Conservation (phyloP, 805 yeast genomes). For the Danielia oregonensis region DNA sequence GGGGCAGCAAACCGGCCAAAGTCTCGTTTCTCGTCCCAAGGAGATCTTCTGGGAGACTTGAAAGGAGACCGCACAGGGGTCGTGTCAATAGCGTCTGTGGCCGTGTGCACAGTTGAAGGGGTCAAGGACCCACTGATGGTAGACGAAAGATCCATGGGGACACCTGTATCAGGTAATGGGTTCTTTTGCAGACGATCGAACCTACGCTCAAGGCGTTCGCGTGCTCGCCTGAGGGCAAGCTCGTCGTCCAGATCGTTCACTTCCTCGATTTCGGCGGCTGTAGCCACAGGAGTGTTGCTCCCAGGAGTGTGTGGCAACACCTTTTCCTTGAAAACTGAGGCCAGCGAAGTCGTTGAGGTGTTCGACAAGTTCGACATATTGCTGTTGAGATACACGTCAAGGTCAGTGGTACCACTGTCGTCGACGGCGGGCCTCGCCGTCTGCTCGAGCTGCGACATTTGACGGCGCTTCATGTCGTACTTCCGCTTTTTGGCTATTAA, state of each 20-base stretch:
- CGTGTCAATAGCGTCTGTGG: neutral
- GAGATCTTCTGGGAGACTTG: neutral
- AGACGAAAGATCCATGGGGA: constrained; percentile 18
- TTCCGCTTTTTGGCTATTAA: constrained; percentile 71
- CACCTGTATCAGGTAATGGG: constrained; percentile 13
- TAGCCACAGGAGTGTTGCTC: neutral
- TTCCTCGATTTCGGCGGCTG: constrained; percentile 38
- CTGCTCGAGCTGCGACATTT: constrained; percentile 26
- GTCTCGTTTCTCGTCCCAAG: too few relatives aligned
- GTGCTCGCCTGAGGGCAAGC: constrained; percentile 14
- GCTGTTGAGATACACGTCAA: constrained; percentile 3
- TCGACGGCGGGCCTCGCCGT: constrained; percentile 15
- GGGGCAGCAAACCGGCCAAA: too few relatives aligned
- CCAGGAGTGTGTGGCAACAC: neutral
- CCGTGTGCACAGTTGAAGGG: constrained; percentile 12
- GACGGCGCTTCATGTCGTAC: constrained; percentile 47
- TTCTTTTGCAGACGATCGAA: constrained; percentile 5
- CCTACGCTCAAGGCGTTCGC: constrained; percentile 13
- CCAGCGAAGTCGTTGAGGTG: constrained; percentile 11
- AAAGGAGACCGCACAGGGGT: neutral
- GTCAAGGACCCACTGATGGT: constrained; percentile 18
- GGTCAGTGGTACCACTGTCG: constrained; percentile 1
- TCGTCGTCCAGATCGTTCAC: constrained; percentile 40
- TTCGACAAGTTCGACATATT: too few relatives aligned
- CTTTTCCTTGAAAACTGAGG: constrained; percentile 8